Evolutionary conservation across 139 green algal genomes (phyloP), one percentile per base, ranked within the genome.

Genomic region (Chlorella vulgaris): DNA sequence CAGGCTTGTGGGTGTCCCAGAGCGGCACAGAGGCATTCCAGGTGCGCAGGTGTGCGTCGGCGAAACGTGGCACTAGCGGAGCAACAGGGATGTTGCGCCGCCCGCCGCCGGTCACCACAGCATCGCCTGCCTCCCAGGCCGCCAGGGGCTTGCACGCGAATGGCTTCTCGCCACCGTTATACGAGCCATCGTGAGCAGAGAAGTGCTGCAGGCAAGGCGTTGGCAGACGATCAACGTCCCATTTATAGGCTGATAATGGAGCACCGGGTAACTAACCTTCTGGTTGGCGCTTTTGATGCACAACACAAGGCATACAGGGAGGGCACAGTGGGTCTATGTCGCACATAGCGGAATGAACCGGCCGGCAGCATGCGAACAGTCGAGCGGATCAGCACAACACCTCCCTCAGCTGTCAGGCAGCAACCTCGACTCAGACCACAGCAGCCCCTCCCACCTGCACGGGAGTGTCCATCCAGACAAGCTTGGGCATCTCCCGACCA

Each of bases 11-110:
- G 15, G 62, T 76, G n/a, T 73, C 33, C 66, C 62, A 86, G 26
- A 88, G 28, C 15, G 84, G 81, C 31, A 84, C 31, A 31, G 60
- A 80, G 22, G 69, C 38, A 55, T 84, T 84, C 78, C 78, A 87
- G 29, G 71, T 85, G 26, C 70, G 39, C 36, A 88, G 39, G 35
- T 84, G 36, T 0, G 84, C 81, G 19, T 81, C 78, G 7, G 74
- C 84, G 40, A 86, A 26, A 26, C 68, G 22, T 1, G 71, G 69
- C 36, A 83, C 61, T 7, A 80, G 63, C 28, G 69, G 61, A 7
- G 40, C 67, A 0, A 73, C 35, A 21, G 79, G 33, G 28, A 74
- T 66, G 50, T 88, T 88, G n/a, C 80, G 70, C 66, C 66, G 67
- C 10, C 73, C 74, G 22, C 84, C 74, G 15, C 47, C 73, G 15